Percentiles rank a stretch among this genome's conserved stretches.
These are phyloP conservation scores for Apiotrichum brassicae DNA, from an alignment of 1,284 basidiomycete genomes.

Conservation along the genomic window DNA sequence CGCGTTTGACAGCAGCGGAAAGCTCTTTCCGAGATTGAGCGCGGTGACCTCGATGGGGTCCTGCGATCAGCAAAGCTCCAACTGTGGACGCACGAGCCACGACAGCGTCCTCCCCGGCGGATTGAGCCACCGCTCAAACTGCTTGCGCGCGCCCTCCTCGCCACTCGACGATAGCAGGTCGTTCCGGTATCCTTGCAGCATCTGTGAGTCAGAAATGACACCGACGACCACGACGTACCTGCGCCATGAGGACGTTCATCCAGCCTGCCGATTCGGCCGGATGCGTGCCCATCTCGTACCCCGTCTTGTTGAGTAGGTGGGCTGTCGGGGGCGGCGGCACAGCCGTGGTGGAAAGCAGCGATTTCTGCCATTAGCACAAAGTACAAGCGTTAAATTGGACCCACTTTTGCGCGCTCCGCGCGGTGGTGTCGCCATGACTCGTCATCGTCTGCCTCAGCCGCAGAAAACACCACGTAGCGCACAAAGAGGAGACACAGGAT, in stretches of 20 bases:
- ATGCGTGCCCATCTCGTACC: conserved; percentile 53
- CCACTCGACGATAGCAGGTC: conserved; percentile 44
- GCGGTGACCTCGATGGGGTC: conserved; percentile 53
- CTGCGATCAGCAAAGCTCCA: conserved; percentile 19
- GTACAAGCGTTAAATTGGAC: neutral
- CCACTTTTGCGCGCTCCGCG: conserved; percentile 38
- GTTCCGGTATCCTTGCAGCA: conserved; percentile 46
- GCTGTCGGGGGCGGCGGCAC: conserved; percentile 42
- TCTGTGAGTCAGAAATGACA: conserved; percentile 32
- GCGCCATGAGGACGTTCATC: conserved; percentile 55
- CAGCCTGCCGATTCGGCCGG: conserved; percentile 53
- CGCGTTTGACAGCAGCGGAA: conserved; percentile 52
- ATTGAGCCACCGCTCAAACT: conserved; percentile 47
- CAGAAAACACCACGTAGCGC: conserved; percentile 52
- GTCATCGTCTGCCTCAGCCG: conserved; percentile 43
- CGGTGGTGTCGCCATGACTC: conserved; percentile 29
- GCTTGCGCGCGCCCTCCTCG: conserved; percentile 46
- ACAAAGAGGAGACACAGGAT: conserved; percentile 49
- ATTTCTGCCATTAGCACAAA: conserved; percentile 23
- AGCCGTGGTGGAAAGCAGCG: conserved; percentile 35
- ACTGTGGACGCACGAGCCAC: conserved; percentile 35
- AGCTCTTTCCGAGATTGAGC: conserved; percentile 51
- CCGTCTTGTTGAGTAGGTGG: conserved; percentile 48
- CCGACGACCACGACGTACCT: conserved; percentile 36
- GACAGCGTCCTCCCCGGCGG: conserved; percentile 33